Percentiles rank a stretch among this genome's conserved stretches.
Evolutionary conservation across 768 basidiomycete genomes (phyloP).

Genomic region (Tricholomella constricta): DNA sequence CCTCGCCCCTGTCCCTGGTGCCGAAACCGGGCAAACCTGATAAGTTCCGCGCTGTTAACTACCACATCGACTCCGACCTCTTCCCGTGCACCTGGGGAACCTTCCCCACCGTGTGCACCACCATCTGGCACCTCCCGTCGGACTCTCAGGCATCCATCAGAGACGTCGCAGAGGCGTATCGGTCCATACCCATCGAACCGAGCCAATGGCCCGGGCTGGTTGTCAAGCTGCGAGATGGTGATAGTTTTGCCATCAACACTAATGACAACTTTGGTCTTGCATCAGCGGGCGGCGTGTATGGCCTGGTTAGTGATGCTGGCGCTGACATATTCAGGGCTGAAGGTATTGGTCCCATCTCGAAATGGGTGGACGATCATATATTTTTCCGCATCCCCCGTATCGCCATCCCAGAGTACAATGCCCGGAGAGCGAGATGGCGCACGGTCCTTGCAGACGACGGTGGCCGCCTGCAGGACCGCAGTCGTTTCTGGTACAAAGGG

Average conservation of each 20-base stretch:
- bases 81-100: slow-evolving; percentile 37
- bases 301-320: slow-evolving; percentile 1
- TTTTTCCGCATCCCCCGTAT: slow-evolving; percentile 21
- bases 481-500: slow-evolving; percentile 24
- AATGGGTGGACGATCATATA: slow-evolving; percentile 30
- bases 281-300: slow-evolving; percentile 2
- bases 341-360: slow-evolving; percentile 26
- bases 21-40: slow-evolving; percentile 26
- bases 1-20: slow-evolving; percentile 27
- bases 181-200: slow-evolving; percentile 3
- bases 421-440: not conserved
- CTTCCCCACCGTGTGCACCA: not conserved
- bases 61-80: slow-evolving; percentile 18
- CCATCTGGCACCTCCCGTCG: slow-evolving; percentile 3
- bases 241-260: not conserved
- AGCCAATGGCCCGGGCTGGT: slow-evolving; percentile 14
- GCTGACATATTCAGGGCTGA: slow-evolving; percentile 20
- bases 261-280: not conserved
- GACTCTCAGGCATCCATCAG: slow-evolving; percentile 6
- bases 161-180: slow-evolving; percentile 18
- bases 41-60: slow-evolving; percentile 24
- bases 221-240: not conserved
- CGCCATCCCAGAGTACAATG: slow-evolving; percentile 25
- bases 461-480: not conserved
- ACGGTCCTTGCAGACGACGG: not conserved